Evolutionary conservation across 1,139 yeast species (phyloP), one percentile per base, ranked within the genome.

Genomic region (Taphrina deformans): DNA sequence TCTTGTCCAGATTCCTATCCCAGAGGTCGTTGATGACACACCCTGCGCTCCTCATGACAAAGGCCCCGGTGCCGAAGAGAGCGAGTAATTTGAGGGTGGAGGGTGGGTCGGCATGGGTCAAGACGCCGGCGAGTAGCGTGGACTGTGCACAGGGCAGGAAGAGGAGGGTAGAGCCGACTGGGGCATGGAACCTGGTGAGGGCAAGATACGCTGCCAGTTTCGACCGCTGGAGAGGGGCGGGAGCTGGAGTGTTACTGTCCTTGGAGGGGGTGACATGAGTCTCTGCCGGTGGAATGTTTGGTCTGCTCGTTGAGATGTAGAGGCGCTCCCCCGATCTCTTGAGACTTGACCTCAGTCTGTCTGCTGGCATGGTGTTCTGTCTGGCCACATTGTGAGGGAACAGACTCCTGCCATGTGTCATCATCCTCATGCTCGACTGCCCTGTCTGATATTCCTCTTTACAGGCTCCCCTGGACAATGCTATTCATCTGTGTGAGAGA

Each of bases 21-120:
- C 87, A 79, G 63, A 92, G 79, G 75, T 95, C 99, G 73, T 95
- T 95, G 66, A 95, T 87, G 0, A 96, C 92, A 74, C 99, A 95
- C 0, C 99, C 99, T 1, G 97, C 98, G 45, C 98, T 97, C 75
- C 99, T 83, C 97, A 95, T 93, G 16, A 92, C 80, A 46, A 92
- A 73, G 0, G 98, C 84, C 12, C 99, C 99, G 2, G 86, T 79
- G 0, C 93, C 85, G 73, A 92, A 93, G 29, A 92, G 78, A 0
- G 81, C 79, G 9, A 71, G 67, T 12, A 68, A 65, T 12, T 73
- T 74, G 45, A 87, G 73, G 70, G 86, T 88, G 69, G 82, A 80
- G 0, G 82, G 67, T 0, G 92, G 85, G 0, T 97, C 86, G 0
- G 96, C 96, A 1, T 82, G 76, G 0, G 87, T 77, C 69, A 86